Percentiles rank a stretch among this genome's conserved stretches.
phyloP scores from a whole-genome alignment of 345 rosid species.

The Conringia planisiliqua region DNA sequence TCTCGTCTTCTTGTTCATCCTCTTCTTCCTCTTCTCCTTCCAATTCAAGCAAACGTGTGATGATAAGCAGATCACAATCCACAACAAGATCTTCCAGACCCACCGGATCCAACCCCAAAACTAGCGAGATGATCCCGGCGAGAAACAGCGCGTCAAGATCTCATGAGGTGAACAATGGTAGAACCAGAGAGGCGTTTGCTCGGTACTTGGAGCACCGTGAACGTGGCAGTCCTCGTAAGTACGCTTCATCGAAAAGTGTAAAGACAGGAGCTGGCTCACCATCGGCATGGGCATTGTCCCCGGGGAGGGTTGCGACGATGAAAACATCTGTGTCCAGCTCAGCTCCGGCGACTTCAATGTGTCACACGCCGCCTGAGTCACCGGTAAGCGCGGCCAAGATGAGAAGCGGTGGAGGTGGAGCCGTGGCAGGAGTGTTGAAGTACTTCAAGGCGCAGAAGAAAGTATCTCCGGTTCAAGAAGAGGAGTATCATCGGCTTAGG shows the following conservation, averaged over 20 bases:
- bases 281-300: conserved; percentile 82
- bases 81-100: conserved; percentile 34
- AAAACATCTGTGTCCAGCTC: conserved; percentile 10
- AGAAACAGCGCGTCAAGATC: conserved; percentile 34
- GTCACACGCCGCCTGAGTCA: conserved; percentile 31
- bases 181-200: conserved; percentile 27
- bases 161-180: conserved; percentile 6
- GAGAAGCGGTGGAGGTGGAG: conserved; percentile 42
- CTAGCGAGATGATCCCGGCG: conserved; percentile 17
- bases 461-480: conserved; percentile 49
- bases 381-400: conserved; percentile 16
- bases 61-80: conserved; percentile 30
- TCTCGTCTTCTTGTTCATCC: conserved; percentile 21
- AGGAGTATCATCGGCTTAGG: conserved; percentile 46
- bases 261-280: conserved; percentile 40
- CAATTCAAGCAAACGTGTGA: conserved; percentile 23
- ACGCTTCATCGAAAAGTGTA: conserved; percentile 21
- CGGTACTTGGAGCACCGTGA: conserved; percentile 37
- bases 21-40: conserved; percentile 33
- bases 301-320: conserved; percentile 43
- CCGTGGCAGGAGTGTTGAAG: conserved; percentile 55
- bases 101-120: background rate
- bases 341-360: conserved; percentile 18
- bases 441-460: conserved; percentile 66
- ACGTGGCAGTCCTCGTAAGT: conserved; percentile 37